Evolutionary conservation across 163 green algal species (phyloP).

Genomic region (Trebouxia gelatinosa): DNA sequence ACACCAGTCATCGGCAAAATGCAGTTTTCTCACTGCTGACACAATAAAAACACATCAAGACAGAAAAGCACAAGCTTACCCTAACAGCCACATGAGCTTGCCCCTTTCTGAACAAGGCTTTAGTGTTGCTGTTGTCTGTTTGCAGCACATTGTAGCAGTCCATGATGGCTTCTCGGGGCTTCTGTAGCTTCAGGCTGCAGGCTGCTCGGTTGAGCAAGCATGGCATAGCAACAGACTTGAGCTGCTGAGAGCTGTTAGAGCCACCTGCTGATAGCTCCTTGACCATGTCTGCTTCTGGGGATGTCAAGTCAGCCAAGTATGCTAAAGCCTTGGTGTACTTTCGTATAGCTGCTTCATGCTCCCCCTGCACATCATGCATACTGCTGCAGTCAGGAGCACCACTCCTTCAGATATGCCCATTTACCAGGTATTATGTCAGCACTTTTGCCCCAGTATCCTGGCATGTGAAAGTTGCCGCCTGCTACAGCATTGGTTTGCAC

Average conservation of each 20-base stretch:
- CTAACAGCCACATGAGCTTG: constrained; percentile 45
- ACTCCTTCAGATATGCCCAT: too few relatives aligned
- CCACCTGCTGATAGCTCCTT: neutral
- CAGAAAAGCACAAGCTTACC: constrained; percentile 5
- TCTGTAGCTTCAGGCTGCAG: constrained; percentile 41
- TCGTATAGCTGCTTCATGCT: constrained; percentile 28
- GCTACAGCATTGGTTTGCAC: too few relatives aligned
- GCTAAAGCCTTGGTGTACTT: constrained; percentile 46
- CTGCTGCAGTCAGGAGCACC: too few relatives aligned
- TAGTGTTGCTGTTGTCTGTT: constrained; percentile 41
- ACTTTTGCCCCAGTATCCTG: too few relatives aligned
- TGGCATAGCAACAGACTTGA: constrained; percentile 33
- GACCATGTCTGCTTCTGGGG: neutral
- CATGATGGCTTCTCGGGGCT: constrained; percentile 30
- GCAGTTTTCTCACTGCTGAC: neutral
- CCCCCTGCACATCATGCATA: constrained; percentile 22
- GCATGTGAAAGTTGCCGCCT: too few relatives aligned
- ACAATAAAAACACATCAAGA: neutral
- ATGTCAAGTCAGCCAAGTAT: constrained; percentile 37
- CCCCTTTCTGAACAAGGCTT: constrained; percentile 51
- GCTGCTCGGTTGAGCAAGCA: constrained; percentile 46
- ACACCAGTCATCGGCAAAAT: neutral
- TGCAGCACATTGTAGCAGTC: constrained; percentile 49
- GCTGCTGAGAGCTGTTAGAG: constrained; percentile 10
- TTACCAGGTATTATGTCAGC: too few relatives aligned